Base-by-base conservation (phyloP, 306 rosid genomes). In the Quercus aquifolioides region DNA sequence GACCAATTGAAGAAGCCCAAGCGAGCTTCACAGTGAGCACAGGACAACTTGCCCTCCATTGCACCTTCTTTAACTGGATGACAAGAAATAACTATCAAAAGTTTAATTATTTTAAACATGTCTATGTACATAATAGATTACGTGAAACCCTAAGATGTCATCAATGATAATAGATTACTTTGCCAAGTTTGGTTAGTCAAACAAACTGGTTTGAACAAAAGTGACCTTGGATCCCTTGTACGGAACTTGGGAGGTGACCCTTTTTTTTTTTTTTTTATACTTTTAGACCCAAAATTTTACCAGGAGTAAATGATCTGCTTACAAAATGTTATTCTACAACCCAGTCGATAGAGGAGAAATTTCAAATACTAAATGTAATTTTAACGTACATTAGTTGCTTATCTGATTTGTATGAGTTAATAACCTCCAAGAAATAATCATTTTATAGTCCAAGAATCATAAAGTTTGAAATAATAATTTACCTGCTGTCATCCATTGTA, bases 401-500 rank as follows among this genome's bases (percentile, higher is more conserved):
- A 38, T 49, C 15, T 49, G 14, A 10, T 49, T 49, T 49, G 15
- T 12, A 12, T 1, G 17, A 11, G 15, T 49, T 49, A 49, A 49
- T 49, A 11, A 49, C 4, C 17, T 49, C 17, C 54, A 49, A 49
- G 14, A 49, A 49, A 10, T 0, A 13, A 0, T 49, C 54, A 49
- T 49, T 49, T 49, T 49, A 49, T 49, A 12, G 56, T 13, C 49
- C 51, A n/a, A 20, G 38, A 18, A 25, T 20, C 35, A 41, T 33
- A 35, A 46, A 74, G 60, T 15, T 18, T 18, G 46, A 60, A 51
- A 46, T 28, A 20, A 46, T 5, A 26, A 30, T 75, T 86, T 90
- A 92, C 99, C 99, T 78, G 92, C 91, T 51, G 92, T 91, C 99
- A 95, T 95, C 99, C 99, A 95, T 60, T 69, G 89, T 26, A 95